Percentiles rank a stretch among this genome's conserved stretches.
Evolutionary conservation across 2,329 filamentous ascomycete species (phyloP).

Genomic region (Stagonosporopsis cucurbitacearum): DNA sequence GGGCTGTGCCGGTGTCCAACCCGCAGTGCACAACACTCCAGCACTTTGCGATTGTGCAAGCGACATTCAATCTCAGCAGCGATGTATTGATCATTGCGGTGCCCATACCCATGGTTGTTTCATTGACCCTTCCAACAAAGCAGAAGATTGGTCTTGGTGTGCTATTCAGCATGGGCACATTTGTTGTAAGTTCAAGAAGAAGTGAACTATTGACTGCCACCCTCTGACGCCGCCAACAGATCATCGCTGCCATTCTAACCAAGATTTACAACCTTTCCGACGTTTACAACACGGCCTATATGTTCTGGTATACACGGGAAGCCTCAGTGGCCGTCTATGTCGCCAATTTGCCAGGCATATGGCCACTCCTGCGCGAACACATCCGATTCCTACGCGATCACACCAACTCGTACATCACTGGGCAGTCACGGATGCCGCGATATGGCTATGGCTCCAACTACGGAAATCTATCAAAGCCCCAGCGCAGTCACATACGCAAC

Average conservation of each 20-base stretch:
- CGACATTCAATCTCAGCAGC: slow-evolving; percentile 65
- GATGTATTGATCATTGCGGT: slow-evolving; percentile 66
- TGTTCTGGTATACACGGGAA: slow-evolving; percentile 63
- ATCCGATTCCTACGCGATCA: slow-evolving; percentile 45
- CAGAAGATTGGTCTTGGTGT: slow-evolving; percentile 61
- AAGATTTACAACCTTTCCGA: slow-evolving; percentile 57
- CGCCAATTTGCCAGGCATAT: slow-evolving; percentile 61
- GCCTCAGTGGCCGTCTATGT: slow-evolving; percentile 61
- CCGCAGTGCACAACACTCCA: slow-evolving; percentile 64
- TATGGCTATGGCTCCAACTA: slow-evolving; percentile 32
- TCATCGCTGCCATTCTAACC: slow-evolving; percentile 55
- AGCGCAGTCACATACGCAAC: slow-evolving; percentile 19
- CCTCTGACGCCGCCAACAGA: slow-evolving; percentile 24
- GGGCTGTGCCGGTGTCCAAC: slow-evolving; percentile 62
- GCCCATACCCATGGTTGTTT: slow-evolving; percentile 61
- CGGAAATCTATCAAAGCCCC: slow-evolving; percentile 23
- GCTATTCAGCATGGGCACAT: slow-evolving; percentile 59
- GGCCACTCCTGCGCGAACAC: slow-evolving; percentile 58
- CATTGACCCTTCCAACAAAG: slow-evolving; percentile 57
- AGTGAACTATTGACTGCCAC: not conserved
- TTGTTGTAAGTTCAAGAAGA: slow-evolving; percentile 46
- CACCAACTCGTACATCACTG: slow-evolving; percentile 25
- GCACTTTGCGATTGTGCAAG: slow-evolving; percentile 65
- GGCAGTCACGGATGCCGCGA: slow-evolving; percentile 21
- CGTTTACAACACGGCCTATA: slow-evolving; percentile 49